phyloP scores from a whole-genome alignment of 495 filamentous ascomycete species.

The Penicillium coffeae region DNA sequence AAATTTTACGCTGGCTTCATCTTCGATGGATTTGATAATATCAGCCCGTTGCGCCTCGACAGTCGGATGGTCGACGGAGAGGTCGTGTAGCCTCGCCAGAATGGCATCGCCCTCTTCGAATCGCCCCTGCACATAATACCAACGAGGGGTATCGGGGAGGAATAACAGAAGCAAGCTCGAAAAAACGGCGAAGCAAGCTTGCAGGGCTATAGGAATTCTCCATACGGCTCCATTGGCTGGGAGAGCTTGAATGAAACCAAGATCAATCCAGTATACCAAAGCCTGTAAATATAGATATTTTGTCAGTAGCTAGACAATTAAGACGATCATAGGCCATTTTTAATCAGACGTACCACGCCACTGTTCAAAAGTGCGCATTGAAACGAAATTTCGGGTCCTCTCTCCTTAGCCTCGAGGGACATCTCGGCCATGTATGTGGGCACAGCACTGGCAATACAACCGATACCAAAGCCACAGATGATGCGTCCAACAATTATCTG shows the following conservation, averaged over 20 bases:
- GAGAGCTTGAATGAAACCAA: not conserved
- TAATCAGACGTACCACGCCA: slow-evolving; percentile 27
- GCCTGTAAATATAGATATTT: no score
- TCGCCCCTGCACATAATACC: slow-evolving; percentile 33
- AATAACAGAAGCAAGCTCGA: slow-evolving; percentile 24
- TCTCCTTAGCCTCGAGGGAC: not conserved
- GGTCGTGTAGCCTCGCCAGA: slow-evolving; percentile 25
- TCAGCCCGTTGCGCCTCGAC: slow-evolving; percentile 9
- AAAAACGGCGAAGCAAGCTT: slow-evolving; percentile 30
- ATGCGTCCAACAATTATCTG: slow-evolving; percentile 20
- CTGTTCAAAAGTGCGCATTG: slow-evolving; percentile 9
- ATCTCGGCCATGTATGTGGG: not conserved
- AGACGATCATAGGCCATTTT: slow-evolving; percentile 22
- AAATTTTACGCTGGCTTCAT: slow-evolving; percentile 9
- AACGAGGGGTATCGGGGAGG: slow-evolving; percentile 38
- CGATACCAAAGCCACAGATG: slow-evolving; percentile 15
- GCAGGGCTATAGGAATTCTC: slow-evolving; percentile 37
- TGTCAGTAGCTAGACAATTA: no score
- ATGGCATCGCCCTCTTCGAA: slow-evolving; percentile 30
- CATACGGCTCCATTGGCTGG: not conserved
- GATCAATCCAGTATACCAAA: slow-evolving; percentile 18
- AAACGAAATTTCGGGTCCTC: slow-evolving; percentile 16
- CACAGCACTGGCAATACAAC: not conserved
- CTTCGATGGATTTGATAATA: slow-evolving; percentile 20
- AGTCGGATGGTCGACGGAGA: not conserved